Conservation (phyloP, 139 green algal species). For the Haematococcus sp. region DNA sequence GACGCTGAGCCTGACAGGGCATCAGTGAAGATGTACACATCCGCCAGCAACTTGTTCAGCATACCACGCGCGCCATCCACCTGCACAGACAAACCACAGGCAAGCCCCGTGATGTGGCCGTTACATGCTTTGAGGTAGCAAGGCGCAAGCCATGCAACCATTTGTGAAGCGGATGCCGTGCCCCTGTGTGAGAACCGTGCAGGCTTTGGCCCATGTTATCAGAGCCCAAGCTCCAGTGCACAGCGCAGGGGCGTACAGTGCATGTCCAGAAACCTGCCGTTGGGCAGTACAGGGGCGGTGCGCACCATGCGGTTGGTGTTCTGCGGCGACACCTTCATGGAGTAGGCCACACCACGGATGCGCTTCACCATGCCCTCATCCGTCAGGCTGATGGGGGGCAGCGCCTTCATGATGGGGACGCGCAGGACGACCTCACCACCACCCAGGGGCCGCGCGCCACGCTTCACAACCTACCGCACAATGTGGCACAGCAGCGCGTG, state of each 20-base stretch:
- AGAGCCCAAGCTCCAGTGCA: too few species aligned
- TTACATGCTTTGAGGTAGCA: not conserved
- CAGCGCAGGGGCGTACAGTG: too few species aligned
- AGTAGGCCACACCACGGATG: conserved; percentile 92
- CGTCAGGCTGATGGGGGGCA: conserved; percentile 41
- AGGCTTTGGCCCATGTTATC: too few species aligned
- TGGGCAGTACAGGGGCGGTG: not conserved
- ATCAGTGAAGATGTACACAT: conserved; percentile 99
- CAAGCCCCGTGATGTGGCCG: not conserved
- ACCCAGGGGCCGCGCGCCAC: conserved; percentile 77
- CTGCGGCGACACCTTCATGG: conserved; percentile 64
- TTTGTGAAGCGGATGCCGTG: too few species aligned
- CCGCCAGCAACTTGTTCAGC: conserved; percentile 91
- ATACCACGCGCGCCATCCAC: conserved; percentile 79
- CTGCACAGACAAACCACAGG: not conserved
- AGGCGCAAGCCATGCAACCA: too few species aligned
- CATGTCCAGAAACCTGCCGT: too few species aligned
- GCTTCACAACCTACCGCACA: conserved; percentile 22
- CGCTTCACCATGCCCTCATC: conserved; percentile 90
- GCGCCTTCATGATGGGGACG: conserved; percentile 56
- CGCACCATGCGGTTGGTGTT: conserved; percentile 83
- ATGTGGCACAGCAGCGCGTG: too few species aligned
- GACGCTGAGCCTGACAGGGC: conserved; percentile 53
- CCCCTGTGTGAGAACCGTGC: too few species aligned
- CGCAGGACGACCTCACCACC: conserved; percentile 83